These are phyloP conservation scores for Fusarium subtropicale DNA, from an alignment of 2,329 filamentous ascomycete species.

Conservation along the genomic window DNA sequence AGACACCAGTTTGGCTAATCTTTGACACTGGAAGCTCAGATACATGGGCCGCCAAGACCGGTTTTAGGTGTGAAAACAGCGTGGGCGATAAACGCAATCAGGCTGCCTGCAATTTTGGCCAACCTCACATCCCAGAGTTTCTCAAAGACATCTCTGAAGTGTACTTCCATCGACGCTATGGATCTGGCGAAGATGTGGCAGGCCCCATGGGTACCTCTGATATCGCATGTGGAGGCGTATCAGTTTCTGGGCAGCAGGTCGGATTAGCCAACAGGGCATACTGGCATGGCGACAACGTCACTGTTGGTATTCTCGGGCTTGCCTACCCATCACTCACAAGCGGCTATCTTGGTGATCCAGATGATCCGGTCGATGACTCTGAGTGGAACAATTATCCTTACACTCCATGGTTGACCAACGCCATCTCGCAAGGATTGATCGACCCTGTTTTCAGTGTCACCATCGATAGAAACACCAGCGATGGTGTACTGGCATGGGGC, in stretches of 20 bases:
- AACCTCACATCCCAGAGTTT: slow-evolving; percentile 55
- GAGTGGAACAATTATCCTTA: slow-evolving; percentile 57
- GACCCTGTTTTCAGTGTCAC: slow-evolving; percentile 62
- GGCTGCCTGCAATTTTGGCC: slow-evolving; percentile 57
- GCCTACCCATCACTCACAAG: slow-evolving; percentile 64
- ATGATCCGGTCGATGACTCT: slow-evolving; percentile 53
- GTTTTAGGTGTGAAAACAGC: slow-evolving; percentile 58
- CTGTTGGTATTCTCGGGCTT: slow-evolving; percentile 63
- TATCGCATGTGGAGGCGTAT: slow-evolving; percentile 59
- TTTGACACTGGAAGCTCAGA: slow-evolving; percentile 65
- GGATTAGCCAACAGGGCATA: slow-evolving; percentile 62
- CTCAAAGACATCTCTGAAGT: slow-evolving; percentile 53
- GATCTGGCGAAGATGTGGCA: slow-evolving; percentile 61
- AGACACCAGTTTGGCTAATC: slow-evolving; percentile 55
- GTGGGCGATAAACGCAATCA: slow-evolving; percentile 49
- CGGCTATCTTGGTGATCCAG: slow-evolving; percentile 57
- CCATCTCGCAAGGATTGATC: slow-evolving; percentile 59
- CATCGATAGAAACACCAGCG: slow-evolving; percentile 60
- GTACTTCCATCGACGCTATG: slow-evolving; percentile 61
- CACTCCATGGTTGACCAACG: slow-evolving; percentile 61
- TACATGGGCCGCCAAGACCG: slow-evolving; percentile 59
- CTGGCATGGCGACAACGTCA: slow-evolving; percentile 65
- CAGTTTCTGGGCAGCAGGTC: slow-evolving; percentile 59
- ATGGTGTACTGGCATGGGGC: slow-evolving; percentile 61
- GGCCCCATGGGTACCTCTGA: slow-evolving; percentile 62